These are phyloP conservation scores for Oryza brachyantha DNA, from an alignment of 176 grass and related monocot genomes.

Conservation along the genomic window DNA sequence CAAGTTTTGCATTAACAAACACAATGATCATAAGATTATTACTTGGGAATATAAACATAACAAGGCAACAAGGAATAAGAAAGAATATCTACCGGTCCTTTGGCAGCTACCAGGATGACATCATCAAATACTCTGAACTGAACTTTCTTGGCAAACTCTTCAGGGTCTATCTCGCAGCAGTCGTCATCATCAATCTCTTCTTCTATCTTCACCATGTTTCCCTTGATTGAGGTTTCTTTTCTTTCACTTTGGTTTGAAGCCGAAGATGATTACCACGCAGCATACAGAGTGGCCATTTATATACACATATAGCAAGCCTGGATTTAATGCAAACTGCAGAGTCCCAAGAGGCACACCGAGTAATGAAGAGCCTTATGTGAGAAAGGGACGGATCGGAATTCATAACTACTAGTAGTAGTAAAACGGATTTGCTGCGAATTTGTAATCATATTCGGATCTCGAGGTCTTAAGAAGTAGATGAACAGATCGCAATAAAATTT, in stretches of 20 bases:
- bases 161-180: slow-evolving; percentile 42
- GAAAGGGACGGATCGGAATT: neutral
- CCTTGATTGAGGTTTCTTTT: neutral
- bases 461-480: neutral
- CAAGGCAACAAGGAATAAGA: neutral
- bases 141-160: slow-evolving; percentile 41
- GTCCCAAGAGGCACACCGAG: slow-evolving; percentile 23
- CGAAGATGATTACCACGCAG: neutral
- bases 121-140: slow-evolving; percentile 28
- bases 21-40: neutral
- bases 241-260: neutral
- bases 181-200: slow-evolving; percentile 33
- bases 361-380: slow-evolving; percentile 23
- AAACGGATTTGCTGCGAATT: neutral
- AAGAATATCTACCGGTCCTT: slow-evolving; percentile 40
- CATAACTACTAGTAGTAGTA: slow-evolving; percentile 3
- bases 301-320: slow-evolving; percentile 16
- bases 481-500: neutral
- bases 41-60: neutral
- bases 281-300: neutral
- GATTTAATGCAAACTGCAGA: slow-evolving; percentile 13
- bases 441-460: neutral
- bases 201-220: slow-evolving; percentile 25
- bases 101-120: slow-evolving; percentile 44
- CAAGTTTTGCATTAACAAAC: neutral